Conservation (phyloP, 352 stramenopile genomes). For the Pythium phragmiticola region DNA sequence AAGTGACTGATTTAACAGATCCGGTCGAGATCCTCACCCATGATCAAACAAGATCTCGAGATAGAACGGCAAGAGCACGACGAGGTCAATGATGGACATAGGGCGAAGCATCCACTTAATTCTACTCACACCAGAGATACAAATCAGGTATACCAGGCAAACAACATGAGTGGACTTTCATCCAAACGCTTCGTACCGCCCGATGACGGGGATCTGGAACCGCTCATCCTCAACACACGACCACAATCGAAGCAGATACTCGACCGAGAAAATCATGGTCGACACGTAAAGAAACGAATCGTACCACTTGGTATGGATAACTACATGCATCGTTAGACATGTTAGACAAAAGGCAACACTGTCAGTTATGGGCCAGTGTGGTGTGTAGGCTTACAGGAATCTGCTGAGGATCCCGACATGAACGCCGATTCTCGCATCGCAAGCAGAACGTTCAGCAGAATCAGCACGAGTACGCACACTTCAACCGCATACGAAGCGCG, state of each 20-base stretch:
- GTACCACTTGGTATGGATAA: slow-evolving; percentile 60
- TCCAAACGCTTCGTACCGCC: slow-evolving; percentile 33
- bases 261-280: slow-evolving; percentile 68
- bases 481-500: slow-evolving; percentile 71
- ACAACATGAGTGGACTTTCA: neutral
- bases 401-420: slow-evolving; percentile 19
- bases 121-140: slow-evolving; percentile 24
- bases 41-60: slow-evolving; percentile 72
- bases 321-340: slow-evolving; percentile 13
- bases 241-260: slow-evolving; percentile 75
- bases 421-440: slow-evolving; percentile 61
- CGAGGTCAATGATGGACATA: slow-evolving; percentile 80
- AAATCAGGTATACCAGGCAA: neutral
- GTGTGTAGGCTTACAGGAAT: slow-evolving; percentile 4
- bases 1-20: neutral
- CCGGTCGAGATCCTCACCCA: slow-evolving; percentile 38
- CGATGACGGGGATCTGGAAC: slow-evolving; percentile 48
- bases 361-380: too few relatives aligned
- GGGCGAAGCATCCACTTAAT: slow-evolving; percentile 77
- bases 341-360: neutral
- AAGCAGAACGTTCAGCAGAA: slow-evolving; percentile 75
- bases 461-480: slow-evolving; percentile 63
- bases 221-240: slow-evolving; percentile 80
- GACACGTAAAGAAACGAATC: slow-evolving; percentile 76
- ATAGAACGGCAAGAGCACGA: slow-evolving; percentile 78